These are phyloP conservation scores for Beauveria rudraprayagi DNA, from an alignment of 2,329 filamentous ascomycete genomes.

Conservation along the genomic window DNA sequence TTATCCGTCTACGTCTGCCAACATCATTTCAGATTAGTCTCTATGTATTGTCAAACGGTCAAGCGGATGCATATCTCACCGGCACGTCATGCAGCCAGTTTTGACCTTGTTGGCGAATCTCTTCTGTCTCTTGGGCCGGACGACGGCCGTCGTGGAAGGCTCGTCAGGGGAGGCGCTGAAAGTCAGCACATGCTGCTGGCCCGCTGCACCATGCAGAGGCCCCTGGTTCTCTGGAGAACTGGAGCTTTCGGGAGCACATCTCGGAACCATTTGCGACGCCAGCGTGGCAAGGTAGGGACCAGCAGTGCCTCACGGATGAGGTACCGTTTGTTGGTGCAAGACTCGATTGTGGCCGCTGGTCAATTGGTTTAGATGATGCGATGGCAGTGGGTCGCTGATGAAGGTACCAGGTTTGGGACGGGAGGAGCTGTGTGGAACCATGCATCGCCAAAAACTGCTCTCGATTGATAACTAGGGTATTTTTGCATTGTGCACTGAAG, in stretches of 20 bases:
- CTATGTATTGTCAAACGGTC: no score
- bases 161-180: background rate
- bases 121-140: background rate
- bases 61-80: background rate
- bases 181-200: background rate
- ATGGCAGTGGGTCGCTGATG: background rate
- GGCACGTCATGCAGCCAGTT: conserved; percentile 9
- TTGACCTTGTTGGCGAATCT: conserved; percentile 2
- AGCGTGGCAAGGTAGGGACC: no score
- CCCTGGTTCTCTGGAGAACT: background rate
- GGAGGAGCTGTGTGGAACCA: no score
- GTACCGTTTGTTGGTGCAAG: background rate
- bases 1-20: conserved; percentile 1
- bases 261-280: background rate
- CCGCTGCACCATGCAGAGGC: background rate
- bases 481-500: no score
- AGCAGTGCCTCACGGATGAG: background rate
- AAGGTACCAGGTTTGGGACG: background rate
- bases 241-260: background rate
- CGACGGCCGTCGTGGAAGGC: background rate
- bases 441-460: no score
- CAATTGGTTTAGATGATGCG: no score
- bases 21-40: background rate
- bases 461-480: no score
- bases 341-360: no score